phyloP scores from a whole-genome alignment of 148 eudicot genomes.

The Chenopodium berlandieri region DNA sequence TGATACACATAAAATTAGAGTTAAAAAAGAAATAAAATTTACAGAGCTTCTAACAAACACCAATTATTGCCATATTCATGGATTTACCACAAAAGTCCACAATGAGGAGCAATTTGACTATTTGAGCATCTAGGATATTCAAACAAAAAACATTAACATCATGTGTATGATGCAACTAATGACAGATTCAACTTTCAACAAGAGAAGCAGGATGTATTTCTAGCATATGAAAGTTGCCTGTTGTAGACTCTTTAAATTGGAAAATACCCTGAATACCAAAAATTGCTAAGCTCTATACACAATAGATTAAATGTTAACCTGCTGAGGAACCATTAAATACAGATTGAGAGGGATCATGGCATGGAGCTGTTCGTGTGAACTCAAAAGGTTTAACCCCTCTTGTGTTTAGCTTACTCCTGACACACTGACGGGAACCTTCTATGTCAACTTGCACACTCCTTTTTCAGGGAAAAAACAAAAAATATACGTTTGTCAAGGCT shows the following conservation, averaged over 20 bases:
- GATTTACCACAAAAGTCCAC: background rate
- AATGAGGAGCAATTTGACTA: background rate
- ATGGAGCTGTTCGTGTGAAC: constrained; percentile 63
- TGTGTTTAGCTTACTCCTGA: constrained; percentile 52
- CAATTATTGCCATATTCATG: background rate
- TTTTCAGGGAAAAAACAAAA: background rate
- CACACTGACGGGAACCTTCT: constrained; percentile 67
- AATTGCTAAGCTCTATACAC: background rate
- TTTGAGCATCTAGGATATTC: background rate
- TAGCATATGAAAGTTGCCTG: background rate
- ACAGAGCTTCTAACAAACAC: background rate
- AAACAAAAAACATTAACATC: background rate
- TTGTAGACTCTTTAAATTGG: background rate
- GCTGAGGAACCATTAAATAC: constrained; percentile 29
- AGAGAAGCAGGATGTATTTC: background rate
- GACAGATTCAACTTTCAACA: background rate
- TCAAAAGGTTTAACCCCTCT: constrained; percentile 73
- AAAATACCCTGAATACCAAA: background rate
- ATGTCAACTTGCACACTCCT: constrained; percentile 51
- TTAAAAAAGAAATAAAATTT: background rate
- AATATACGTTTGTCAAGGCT: background rate
- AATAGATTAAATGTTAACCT: constrained; percentile 42
- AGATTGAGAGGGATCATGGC: constrained; percentile 53
- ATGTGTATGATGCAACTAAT: background rate
- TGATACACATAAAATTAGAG: background rate